Base-by-base conservation (phyloP, 1,139 yeast genomes). In the Hansenula sp. region DNA sequence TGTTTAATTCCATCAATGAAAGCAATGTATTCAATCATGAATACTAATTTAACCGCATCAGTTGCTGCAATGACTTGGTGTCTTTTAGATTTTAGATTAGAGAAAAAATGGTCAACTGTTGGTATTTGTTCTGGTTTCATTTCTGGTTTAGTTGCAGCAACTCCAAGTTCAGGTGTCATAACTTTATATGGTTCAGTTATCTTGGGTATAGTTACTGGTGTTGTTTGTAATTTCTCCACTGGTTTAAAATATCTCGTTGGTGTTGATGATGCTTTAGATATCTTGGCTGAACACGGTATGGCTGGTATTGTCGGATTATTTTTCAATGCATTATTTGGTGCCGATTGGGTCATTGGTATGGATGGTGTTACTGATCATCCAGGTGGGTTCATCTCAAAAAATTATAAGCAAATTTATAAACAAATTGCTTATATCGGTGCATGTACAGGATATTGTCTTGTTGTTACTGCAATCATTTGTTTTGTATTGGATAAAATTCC, bases 211-310 rank as follows among this genome's bases (percentile, higher is more conserved):
- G 75, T 77, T 2, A 72, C 97, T 0, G 96, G 96, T 27, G 65
- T 82, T 14, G 78, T 84, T 33, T 92, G 97, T 75, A 90, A 92
- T 70, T 86, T 86, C 58, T 71, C 96, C 43, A 90, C 97, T 42
- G 85, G 88, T 58, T 67, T 92, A 62, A 92, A 92, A 66, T 88
- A 85, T 60, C 65, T 87, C 46, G 68, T 84, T 41, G 75, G 75
- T 45, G 92, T 89, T 43, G 97, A 92, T 62, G 98, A 92, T 65
- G 82, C 97, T 4, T 72, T 92, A 56, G 97, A 92, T 82, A 83
- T 90, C 38, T 75, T 92, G 61, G 97, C 97, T 19, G 97, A 90
- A 78, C 98, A 92, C 82, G 97, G 96, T 41, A 75, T 92, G 56
- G 97, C 97, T 0, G 98, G 98, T 29, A 73, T 89, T 38, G 75